Evolutionary conservation across 495 filamentous ascomycete species (phyloP).

Genomic region (Lasiosphaeriaceae sp.): DNA sequence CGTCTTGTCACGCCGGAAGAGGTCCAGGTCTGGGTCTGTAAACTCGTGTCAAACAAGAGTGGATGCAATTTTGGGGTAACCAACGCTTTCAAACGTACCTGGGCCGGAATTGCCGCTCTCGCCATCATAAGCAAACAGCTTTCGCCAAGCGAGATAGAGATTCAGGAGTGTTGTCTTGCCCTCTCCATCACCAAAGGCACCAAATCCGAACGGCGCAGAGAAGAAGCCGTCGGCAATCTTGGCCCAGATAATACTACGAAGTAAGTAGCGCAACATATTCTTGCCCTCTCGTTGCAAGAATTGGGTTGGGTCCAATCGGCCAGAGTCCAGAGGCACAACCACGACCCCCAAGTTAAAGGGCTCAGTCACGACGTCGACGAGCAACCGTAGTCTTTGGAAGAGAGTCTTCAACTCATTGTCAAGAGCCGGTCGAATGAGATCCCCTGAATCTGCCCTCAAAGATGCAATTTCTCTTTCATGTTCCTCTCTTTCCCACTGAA

Average conservation of each 20-base stretch:
- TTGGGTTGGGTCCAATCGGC: conserved; percentile 9
- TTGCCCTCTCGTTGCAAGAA: conserved; percentile 10
- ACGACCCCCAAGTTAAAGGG: conserved; percentile 12
- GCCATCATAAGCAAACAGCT: conserved; percentile 2
- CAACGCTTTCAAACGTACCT: not conserved
- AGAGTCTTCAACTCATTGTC: conserved; percentile 23
- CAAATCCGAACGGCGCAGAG: conserved; percentile 27
- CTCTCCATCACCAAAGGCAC: conserved; percentile 16
- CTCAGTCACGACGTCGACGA: conserved; percentile 14
- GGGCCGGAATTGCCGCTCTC: not conserved
- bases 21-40: not conserved
- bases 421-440: conserved; percentile 12
- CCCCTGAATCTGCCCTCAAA: conserved; percentile 6
- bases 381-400: conserved; percentile 17
- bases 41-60: not conserved
- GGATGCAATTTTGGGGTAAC: not conserved
- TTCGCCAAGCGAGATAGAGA: conserved; percentile 6
- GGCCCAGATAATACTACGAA: conserved; percentile 23
- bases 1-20: conserved; percentile 12
- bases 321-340: not conserved
- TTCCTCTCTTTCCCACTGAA: not conserved
- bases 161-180: conserved; percentile 6
- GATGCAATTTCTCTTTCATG: not conserved
- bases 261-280: conserved; percentile 10
- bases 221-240: conserved; percentile 25